Evolutionary conservation across 1,284 basidiomycete species (phyloP), one percentile per base, ranked within the genome.

Genomic region (Trametes polyzona): DNA sequence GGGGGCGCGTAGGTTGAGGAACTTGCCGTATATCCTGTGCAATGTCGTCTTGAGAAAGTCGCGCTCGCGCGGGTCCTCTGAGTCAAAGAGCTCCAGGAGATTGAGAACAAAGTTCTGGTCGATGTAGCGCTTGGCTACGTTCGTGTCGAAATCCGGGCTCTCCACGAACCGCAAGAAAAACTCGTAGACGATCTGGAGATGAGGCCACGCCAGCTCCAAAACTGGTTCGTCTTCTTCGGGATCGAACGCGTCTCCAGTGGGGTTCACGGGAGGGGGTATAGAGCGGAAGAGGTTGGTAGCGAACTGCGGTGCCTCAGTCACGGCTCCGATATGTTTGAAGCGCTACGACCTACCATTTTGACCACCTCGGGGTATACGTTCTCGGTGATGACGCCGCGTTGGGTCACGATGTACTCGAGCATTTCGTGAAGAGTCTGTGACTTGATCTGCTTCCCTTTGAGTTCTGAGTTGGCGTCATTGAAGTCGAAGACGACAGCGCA

Each of bases 191-290:
- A 99, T 96, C 76, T 99, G 96, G 54, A 99, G 84, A 74, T 99
- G 97, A 27, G 97, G 97, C 97, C 97, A 99, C 16, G 97, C 97
- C 52, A 99, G 90, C 73, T 99, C 97, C 61, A 99, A 84, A 3
- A 99, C 96, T 7, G 97, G 97, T 68, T 99, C 97, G 69, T 99
- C 97, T 78, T 99, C 97, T 76, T 99, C 97, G 12, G 97, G 97
- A 73, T 99, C 97, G 70, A 98, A 99, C 0, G 96, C 96, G 71
- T 99, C 97, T 54, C 96, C 97, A 17, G 89, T 92, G 2, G 97
- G 96, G 71, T 99, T 99, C 63, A 98, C 95, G 57, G 96, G 97
- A 67, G 97, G 97, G 74, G 97, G 97, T 83, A 99, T 99, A 68
- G 97, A 96, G 58, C 97, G 93, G 83, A 99, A 99, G 66, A 99